phyloP scores from a whole-genome alignment of 163 green algal species.

The Volvox carteri region DNA sequence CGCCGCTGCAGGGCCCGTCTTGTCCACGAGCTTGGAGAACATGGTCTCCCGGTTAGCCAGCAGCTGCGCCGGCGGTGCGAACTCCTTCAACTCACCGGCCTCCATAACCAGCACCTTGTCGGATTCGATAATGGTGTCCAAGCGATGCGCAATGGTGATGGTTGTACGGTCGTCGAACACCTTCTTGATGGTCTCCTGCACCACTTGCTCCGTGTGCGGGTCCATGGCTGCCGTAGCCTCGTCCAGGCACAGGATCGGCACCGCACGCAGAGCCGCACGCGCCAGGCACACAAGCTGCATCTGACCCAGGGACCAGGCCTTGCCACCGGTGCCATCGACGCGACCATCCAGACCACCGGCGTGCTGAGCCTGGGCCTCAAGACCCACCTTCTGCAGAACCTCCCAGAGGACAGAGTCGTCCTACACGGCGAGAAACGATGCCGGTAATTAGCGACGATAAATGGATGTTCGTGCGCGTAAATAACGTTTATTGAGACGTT shows the following conservation, averaged over 20 bases:
- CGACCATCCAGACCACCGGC: constrained; percentile 71
- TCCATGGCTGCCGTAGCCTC: constrained; percentile 80
- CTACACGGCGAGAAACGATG: constrained; percentile 25
- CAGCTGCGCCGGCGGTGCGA: constrained; percentile 54
- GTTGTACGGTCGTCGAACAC: constrained; percentile 74
- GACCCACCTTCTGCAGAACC: constrained; percentile 71
- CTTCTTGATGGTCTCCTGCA: constrained; percentile 73
- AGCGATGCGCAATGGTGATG: constrained; percentile 78
- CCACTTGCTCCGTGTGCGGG: constrained; percentile 73
- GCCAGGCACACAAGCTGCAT: constrained; percentile 77
- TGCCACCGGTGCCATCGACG: constrained; percentile 76
- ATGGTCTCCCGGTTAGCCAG: constrained; percentile 59
- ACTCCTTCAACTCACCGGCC: constrained; percentile 67
- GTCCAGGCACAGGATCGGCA: constrained; percentile 75
- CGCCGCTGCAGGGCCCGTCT: constrained; percentile 47
- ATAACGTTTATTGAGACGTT: background rate
- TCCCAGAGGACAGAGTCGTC: constrained; percentile 79
- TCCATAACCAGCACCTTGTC: constrained; percentile 75
- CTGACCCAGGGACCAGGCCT: constrained; percentile 78
- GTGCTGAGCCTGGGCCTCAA: constrained; percentile 72
- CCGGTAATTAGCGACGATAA: background rate
- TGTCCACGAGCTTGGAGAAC: constrained; percentile 74
- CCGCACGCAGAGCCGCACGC: constrained; percentile 68
- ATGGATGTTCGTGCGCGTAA: background rate
- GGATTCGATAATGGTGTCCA: constrained; percentile 77